phyloP scores from a whole-genome alignment of 2,329 filamentous ascomycete species.

The Beauveria sp. region DNA sequence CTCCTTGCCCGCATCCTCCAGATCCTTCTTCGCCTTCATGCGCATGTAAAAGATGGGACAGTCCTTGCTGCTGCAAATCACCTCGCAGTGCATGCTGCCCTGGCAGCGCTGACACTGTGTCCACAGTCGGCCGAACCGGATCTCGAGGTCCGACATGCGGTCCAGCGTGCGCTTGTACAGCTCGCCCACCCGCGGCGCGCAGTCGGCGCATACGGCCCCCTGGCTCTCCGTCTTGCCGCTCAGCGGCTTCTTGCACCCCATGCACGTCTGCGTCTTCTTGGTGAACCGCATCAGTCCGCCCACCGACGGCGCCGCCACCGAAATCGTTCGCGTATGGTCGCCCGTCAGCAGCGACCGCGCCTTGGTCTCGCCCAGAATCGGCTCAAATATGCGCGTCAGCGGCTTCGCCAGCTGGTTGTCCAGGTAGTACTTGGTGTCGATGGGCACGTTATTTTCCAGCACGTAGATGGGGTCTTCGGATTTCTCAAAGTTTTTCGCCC shows the following conservation, averaged over 20 bases:
- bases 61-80: conserved; percentile 93
- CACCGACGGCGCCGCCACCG: conserved; percentile 81
- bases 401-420: conserved; percentile 98
- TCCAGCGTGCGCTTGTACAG: conserved; percentile 86
- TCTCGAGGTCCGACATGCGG: conserved; percentile 85
- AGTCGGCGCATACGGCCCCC: conserved; percentile 84
- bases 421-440: conserved; percentile 97
- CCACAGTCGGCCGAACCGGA: conserved; percentile 88
- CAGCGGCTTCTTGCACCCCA: conserved; percentile 98
- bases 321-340: conserved; percentile 90
- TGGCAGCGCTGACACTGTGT: conserved; percentile 98
- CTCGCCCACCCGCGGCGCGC: conserved; percentile 77
- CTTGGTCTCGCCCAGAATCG: conserved; percentile 90
- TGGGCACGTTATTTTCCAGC: conserved; percentile 92
- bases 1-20: conserved; percentile 91
- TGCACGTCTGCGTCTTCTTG: conserved; percentile 95
- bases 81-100: conserved; percentile 95
- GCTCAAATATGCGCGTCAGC: conserved; percentile 90
- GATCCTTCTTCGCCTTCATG: conserved; percentile 99
- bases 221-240: conserved; percentile 68
- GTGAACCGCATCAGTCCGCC: conserved; percentile 98
- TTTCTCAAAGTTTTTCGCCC: conserved; percentile 92
- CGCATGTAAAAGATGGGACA: conserved; percentile 99
- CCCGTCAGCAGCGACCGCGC: conserved; percentile 79
- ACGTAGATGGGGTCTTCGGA: conserved; percentile 97